Evolutionary conservation across 306 rosid species (phyloP).

Genomic region (Astragalus glycyphyllos): DNA sequence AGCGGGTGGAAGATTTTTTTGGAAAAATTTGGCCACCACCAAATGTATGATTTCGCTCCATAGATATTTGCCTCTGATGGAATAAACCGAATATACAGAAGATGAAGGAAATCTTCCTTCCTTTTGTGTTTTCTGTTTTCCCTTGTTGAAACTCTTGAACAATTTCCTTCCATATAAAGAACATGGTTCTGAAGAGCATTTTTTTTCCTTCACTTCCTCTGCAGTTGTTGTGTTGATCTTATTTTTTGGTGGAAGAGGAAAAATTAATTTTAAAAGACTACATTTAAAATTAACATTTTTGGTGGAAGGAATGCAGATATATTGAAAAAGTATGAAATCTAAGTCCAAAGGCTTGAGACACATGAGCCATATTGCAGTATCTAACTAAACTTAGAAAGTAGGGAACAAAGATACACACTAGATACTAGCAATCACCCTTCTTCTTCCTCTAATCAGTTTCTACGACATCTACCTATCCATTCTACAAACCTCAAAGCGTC

Average conservation of each 20-base stretch:
- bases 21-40: slow-evolving; percentile 98
- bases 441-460: too few relatives aligned
- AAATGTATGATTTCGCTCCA: slow-evolving; percentile 64
- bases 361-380: too few relatives aligned
- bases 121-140: not conserved
- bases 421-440: too few relatives aligned
- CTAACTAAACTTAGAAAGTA: too few relatives aligned
- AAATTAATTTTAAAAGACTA: too few relatives aligned
- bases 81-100: slow-evolving; percentile 42
- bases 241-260: not conserved
- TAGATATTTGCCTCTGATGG: slow-evolving; percentile 34
- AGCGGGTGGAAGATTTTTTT: slow-evolving; percentile 81
- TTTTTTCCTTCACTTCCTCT: not conserved
- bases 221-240: not conserved
- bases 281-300: too few relatives aligned
- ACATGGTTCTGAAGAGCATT: not conserved
- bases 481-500: too few relatives aligned
- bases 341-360: too few relatives aligned
- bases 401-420: too few relatives aligned
- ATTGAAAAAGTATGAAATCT: too few relatives aligned
- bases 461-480: too few relatives aligned
- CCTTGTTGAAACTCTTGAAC: slow-evolving; percentile 16
- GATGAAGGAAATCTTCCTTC: slow-evolving; percentile 8
- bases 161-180: slow-evolving; percentile 32
- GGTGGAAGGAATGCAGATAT: too few relatives aligned